phyloP scores from a whole-genome alignment of 2,329 filamentous ascomycete species.

The Davidsoniella neocaledoniae region DNA sequence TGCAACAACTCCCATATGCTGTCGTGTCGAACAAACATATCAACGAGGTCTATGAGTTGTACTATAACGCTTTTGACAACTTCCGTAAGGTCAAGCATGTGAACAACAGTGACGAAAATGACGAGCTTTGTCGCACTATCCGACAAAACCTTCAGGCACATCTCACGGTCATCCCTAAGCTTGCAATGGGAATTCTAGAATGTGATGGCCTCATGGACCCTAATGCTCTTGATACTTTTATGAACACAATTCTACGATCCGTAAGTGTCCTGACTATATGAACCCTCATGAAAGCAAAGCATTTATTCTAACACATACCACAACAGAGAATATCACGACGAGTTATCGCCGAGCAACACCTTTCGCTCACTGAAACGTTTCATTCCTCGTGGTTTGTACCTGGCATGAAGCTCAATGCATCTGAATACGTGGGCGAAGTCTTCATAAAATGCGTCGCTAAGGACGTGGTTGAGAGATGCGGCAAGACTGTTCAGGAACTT shows the following conservation, averaged over 20 bases:
- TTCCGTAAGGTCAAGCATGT: slow-evolving; percentile 76
- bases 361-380: slow-evolving; percentile 88
- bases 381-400: slow-evolving; percentile 81
- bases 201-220: slow-evolving; percentile 68
- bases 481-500: slow-evolving; percentile 56
- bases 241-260: slow-evolving; percentile 83
- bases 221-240: slow-evolving; percentile 76
- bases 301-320: slow-evolving; percentile 9
- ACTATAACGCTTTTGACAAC: slow-evolving; percentile 89
- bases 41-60: slow-evolving; percentile 87
- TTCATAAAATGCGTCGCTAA: slow-evolving; percentile 84
- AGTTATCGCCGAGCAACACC: slow-evolving; percentile 93
- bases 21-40: slow-evolving; percentile 93
- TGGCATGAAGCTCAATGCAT: slow-evolving; percentile 50
- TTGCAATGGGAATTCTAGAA: slow-evolving; percentile 88
- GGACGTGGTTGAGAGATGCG: slow-evolving; percentile 75
- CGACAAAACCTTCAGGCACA: slow-evolving; percentile 70
- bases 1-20: slow-evolving; percentile 89
- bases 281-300: background rate
- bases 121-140: slow-evolving; percentile 66
- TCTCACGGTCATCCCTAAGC: slow-evolving; percentile 78
- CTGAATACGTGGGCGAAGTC: slow-evolving; percentile 88
- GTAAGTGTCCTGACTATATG: slow-evolving; percentile 31
- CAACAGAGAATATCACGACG: slow-evolving; percentile 80
- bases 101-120: slow-evolving; percentile 75